phyloP scores from a whole-genome alignment of 1,139 yeast genomes.

The Yamadazyma aaseri region DNA sequence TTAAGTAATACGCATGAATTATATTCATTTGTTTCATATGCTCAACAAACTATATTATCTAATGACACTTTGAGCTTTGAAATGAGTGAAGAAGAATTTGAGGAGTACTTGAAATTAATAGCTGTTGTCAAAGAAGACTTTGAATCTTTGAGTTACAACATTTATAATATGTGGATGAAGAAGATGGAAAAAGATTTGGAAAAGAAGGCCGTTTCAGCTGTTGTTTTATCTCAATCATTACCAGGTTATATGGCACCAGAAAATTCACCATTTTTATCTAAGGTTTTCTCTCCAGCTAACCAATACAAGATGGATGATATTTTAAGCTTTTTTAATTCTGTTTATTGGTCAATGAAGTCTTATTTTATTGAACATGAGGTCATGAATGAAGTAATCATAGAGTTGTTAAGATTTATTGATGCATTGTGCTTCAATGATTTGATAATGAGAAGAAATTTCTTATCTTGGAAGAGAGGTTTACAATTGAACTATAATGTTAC shows the following conservation, averaged over 20 bases:
- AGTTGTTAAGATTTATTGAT: slow-evolving; percentile 82
- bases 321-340: slow-evolving; percentile 82
- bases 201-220: slow-evolving; percentile 91
- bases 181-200: slow-evolving; percentile 89
- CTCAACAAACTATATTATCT: slow-evolving; percentile 83
- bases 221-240: slow-evolving; percentile 87
- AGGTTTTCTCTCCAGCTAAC: slow-evolving; percentile 71
- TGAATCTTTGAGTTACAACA: slow-evolving; percentile 88
- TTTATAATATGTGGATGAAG: slow-evolving; percentile 97
- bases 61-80: slow-evolving; percentile 78
- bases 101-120: slow-evolving; percentile 85
- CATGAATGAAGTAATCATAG: slow-evolving; percentile 81
- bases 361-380: slow-evolving; percentile 86
- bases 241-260: slow-evolving; percentile 97
- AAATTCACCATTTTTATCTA: slow-evolving; percentile 78
- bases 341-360: slow-evolving; percentile 91
- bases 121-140: slow-evolving; percentile 93
- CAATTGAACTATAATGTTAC: slow-evolving; percentile 96
- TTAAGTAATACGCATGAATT: slow-evolving; percentile 94
- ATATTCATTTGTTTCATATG: slow-evolving; percentile 91
- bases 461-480: slow-evolving; percentile 97
- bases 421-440: slow-evolving; percentile 94
- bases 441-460: slow-evolving; percentile 90
- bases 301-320: slow-evolving; percentile 95
- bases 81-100: slow-evolving; percentile 88